Conservation (phyloP, 352 stramenopile genomes). For the Phytophthora colocasiae region DNA sequence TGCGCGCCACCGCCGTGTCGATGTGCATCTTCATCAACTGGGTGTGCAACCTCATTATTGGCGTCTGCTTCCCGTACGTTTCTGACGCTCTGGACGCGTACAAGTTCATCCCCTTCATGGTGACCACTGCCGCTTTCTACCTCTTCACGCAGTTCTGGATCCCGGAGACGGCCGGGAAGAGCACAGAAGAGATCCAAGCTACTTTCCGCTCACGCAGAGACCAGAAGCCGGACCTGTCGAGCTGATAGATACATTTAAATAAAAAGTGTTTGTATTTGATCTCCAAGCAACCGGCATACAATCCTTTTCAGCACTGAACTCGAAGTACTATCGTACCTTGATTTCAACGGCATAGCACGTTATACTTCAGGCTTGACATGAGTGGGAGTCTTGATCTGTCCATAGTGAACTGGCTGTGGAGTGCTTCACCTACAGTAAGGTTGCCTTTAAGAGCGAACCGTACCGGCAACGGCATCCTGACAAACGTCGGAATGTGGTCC, state of each 20-base stretch:
- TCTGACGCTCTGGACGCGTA: slow-evolving; percentile 47
- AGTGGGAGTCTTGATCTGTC: no score
- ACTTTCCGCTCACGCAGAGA: slow-evolving; percentile 35
- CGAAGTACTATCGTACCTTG: no score
- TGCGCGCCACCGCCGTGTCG: slow-evolving; percentile 52
- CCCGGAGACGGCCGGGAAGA: slow-evolving; percentile 70
- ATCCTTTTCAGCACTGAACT: no score
- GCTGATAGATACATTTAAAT: slow-evolving; percentile 17
- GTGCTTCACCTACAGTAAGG: no score
- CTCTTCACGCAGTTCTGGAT: slow-evolving; percentile 44
- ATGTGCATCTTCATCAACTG: slow-evolving; percentile 64
- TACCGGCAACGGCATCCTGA: no score
- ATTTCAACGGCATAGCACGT: no score
- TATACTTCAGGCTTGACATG: no score
- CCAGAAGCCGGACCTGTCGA: slow-evolving; percentile 17
- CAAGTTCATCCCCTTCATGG: slow-evolving; percentile 61
- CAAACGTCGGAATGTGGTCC: no score
- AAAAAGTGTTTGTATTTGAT: not conserved
- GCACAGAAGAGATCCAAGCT: slow-evolving; percentile 63
- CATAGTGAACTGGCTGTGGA: no score
- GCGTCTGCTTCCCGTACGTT: slow-evolving; percentile 67
- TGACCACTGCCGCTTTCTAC: slow-evolving; percentile 44
- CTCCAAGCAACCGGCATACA: no score
- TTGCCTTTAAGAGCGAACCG: no score
- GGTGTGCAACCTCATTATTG: slow-evolving; percentile 62